Evolutionary conservation across 495 filamentous ascomycete species (phyloP), one percentile per base, ranked within the genome.

Genomic region (Talaromyces adpressus): DNA sequence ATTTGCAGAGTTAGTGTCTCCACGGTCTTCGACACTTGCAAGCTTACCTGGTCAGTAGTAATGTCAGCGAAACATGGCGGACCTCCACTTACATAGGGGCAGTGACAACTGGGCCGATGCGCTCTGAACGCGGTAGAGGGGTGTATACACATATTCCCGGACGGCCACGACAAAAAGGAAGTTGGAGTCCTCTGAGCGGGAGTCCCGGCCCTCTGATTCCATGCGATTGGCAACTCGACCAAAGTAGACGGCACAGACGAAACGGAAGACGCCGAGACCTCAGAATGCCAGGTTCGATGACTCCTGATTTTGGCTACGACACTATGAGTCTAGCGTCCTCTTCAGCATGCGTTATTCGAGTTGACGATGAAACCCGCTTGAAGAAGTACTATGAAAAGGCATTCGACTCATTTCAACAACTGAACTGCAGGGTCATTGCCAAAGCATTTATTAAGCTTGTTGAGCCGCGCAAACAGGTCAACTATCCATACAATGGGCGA

Each of bases 371-470:
- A 0, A 73, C 79, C 11, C 80, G 81, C 1, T 74, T 92, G 12
- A 82, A 84, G 66, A 75, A 78, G 7, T 90, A 88, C 67, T 90
- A 91, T 64, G 77, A 82, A 32, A 82, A 79, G 20, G 76, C 84
- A 2, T 86, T 92, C 63, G 83, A 83, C 59, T 75, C 77, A 23
- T 80, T 90, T 65, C 89, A 92, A 68, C 90, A 93, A 67, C 77
- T 84, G 6, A 83, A 85, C 51, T 87, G 87, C 73, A 89, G 91
- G 67, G 74, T 84, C 18, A 84, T 92, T 29, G 84, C 84, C 20
- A 93, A 91, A 71, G 86, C 82, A 11, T 92, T 86, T 80, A 83
- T 93, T 62, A 91, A 91, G 70, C 75, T 84, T 22, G 83, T 91
- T 0, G 88, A 89, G 58, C 90, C 90, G 0, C 89, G 87, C 67